phyloP scores from a whole-genome alignment of 495 filamentous ascomycete species.

The Paragyromitra xinjiangensis region DNA sequence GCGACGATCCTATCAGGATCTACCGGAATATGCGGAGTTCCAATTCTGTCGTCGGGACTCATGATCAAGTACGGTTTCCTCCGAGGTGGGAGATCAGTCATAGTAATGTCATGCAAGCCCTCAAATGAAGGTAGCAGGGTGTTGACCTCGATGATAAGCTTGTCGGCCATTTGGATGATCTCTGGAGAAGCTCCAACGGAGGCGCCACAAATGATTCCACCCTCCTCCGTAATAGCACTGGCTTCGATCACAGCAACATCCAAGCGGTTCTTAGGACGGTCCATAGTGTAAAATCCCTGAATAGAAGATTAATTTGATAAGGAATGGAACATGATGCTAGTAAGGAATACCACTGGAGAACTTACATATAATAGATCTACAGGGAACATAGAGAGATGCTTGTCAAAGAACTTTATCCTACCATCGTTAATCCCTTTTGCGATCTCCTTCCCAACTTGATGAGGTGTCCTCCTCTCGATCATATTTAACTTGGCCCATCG shows the following conservation, averaged over 20 bases:
- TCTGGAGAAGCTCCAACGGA: constrained; percentile 88
- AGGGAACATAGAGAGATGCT: constrained; percentile 93
- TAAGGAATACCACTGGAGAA: constrained; percentile 31
- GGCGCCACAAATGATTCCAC: constrained; percentile 87
- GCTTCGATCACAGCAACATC: constrained; percentile 90
- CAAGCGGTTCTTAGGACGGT: constrained; percentile 75
- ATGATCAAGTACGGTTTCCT: constrained; percentile 90
- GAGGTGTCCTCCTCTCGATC: constrained; percentile 84
- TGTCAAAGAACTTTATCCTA: constrained; percentile 90
- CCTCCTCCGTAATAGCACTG: constrained; percentile 89
- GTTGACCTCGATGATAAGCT: constrained; percentile 95
- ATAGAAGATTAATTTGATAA: constrained; percentile 30
- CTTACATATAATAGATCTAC: constrained; percentile 82
- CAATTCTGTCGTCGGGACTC: constrained; percentile 79
- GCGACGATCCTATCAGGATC: constrained; percentile 89
- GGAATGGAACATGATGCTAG: background rate
- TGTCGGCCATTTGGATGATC: constrained; percentile 87
- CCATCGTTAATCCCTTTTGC: constrained; percentile 90
- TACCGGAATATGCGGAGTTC: constrained; percentile 82
- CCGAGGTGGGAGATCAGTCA: constrained; percentile 80
- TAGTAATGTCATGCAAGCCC: constrained; percentile 89
- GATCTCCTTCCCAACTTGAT: constrained; percentile 92
- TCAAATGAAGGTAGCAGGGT: constrained; percentile 84
- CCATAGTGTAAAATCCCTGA: constrained; percentile 80
- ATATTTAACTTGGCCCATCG: constrained; percentile 86